A percentile compares a stretch with the other conserved stretches of the same genome.
Evolutionary conservation across 2,329 filamentous ascomycete species (phyloP).

Genomic region (Aotearoamyces nothofagi): DNA sequence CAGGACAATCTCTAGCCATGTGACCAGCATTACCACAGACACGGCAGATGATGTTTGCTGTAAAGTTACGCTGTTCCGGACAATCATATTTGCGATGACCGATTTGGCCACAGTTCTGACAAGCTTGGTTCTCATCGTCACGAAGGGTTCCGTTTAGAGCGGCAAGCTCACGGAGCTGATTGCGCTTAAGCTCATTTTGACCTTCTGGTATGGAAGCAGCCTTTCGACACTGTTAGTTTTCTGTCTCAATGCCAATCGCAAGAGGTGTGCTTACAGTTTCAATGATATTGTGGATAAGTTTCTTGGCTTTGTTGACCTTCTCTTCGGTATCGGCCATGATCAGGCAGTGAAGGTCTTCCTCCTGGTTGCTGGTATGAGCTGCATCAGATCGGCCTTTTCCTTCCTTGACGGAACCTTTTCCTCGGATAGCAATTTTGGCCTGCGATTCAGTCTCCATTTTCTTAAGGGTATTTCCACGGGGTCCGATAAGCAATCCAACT

Average conservation of each 20-base stretch:
- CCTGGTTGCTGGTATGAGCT: conserved; percentile 98
- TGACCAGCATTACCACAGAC: conserved; percentile 96
- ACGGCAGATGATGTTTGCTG: conserved; percentile 97
- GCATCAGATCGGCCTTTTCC: conserved; percentile 98
- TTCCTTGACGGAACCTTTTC: conserved; percentile 99
- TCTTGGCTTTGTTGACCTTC: conserved; percentile 98
- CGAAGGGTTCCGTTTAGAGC: conserved; percentile 97
- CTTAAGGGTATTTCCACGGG: conserved; percentile 98
- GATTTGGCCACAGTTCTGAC: conserved; percentile 98
- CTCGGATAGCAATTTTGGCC: conserved; percentile 97
- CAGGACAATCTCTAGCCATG: conserved; percentile 95
- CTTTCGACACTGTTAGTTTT: conserved; percentile 31
- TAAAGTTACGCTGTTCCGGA: conserved; percentile 93
- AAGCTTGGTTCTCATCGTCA: conserved; percentile 98
- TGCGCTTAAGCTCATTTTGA: conserved; percentile 97
- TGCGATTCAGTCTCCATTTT: conserved; percentile 98
- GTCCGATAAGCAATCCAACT: conserved; percentile 99
- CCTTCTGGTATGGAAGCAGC: conserved; percentile 97
- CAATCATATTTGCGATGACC: conserved; percentile 98
- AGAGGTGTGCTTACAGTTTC: conserved; percentile 60
- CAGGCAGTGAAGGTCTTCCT: conserved; percentile 95
- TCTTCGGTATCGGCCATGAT: conserved; percentile 99
- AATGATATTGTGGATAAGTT: conserved; percentile 95
- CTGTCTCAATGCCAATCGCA: background rate
- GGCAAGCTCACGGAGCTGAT: conserved; percentile 93